These are phyloP conservation scores for Salix dunnii DNA, from an alignment of 345 rosid genomes.

Conservation along the genomic window DNA sequence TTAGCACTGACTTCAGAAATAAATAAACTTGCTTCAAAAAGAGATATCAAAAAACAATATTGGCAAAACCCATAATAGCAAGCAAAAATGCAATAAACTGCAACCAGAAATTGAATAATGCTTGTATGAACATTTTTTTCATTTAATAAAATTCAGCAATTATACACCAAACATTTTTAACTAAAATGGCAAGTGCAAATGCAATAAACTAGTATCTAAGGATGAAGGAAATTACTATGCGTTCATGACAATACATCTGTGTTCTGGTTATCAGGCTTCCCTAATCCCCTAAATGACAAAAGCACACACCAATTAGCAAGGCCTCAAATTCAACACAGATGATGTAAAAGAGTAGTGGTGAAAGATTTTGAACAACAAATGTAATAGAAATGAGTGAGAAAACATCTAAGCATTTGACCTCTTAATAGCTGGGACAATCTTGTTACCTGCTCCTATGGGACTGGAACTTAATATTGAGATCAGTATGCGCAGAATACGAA, in stretches of 20 bases:
- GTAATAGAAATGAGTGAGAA: conserved; percentile 10
- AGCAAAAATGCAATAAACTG: neutral
- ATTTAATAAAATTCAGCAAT: conserved; percentile 2
- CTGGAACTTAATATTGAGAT: conserved; percentile 96
- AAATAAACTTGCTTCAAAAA: neutral
- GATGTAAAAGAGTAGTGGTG: neutral
- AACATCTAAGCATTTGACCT: neutral
- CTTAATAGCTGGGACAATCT: neutral
- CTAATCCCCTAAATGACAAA: conserved; percentile 55
- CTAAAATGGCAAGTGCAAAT: conserved; percentile 15
- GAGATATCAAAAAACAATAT: neutral
- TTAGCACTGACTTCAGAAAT: neutral
- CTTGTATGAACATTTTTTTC: neutral
- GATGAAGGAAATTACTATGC: conserved; percentile 51
- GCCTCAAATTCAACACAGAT: conserved; percentile 16
- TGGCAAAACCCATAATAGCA: neutral
- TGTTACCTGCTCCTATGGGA: conserved; percentile 95
- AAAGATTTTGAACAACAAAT: conserved; percentile 10
- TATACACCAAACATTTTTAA: conserved; percentile 7
- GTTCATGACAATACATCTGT: conserved; percentile 43
- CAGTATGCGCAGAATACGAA: conserved; percentile 94
- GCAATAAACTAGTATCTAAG: conserved; percentile 28
- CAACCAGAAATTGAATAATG: neutral
- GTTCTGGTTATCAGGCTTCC: conserved; percentile 48
- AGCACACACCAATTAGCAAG: conserved; percentile 39